Evolutionary conservation across 2,329 filamentous ascomycete genomes (phyloP).

Genomic region (Fusarium cicatricum): DNA sequence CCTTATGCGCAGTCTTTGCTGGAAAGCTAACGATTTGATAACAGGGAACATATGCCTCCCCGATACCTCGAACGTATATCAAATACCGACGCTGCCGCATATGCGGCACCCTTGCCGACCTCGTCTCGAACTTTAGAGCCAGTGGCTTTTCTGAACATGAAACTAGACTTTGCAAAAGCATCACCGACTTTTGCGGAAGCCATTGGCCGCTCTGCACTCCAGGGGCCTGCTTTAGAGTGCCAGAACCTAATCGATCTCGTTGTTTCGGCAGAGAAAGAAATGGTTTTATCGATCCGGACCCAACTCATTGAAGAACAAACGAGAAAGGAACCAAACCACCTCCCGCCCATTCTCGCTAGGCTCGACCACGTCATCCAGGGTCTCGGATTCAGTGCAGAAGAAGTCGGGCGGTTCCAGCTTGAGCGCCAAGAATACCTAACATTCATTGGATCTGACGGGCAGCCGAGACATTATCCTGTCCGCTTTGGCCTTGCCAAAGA

Average conservation of each 20-base stretch:
- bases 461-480: slow-evolving; percentile 58
- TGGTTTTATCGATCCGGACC: slow-evolving; percentile 58
- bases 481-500: slow-evolving; percentile 66
- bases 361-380: slow-evolving; percentile 63
- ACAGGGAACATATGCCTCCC: slow-evolving; percentile 55
- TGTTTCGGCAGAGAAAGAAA: slow-evolving; percentile 59
- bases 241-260: slow-evolving; percentile 65
- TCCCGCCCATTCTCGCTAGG: slow-evolving; percentile 68
- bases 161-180: slow-evolving; percentile 65
- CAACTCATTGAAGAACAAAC: slow-evolving; percentile 66
- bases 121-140: slow-evolving; percentile 57
- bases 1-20: slow-evolving; percentile 58
- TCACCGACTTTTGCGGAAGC: slow-evolving; percentile 65
- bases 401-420: slow-evolving; percentile 60
- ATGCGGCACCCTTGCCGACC: slow-evolving; percentile 54
- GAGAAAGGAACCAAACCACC: slow-evolving; percentile 67
- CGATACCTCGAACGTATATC: slow-evolving; percentile 61
- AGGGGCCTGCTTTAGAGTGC: slow-evolving; percentile 56
- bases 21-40: slow-evolving; percentile 61
- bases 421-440: slow-evolving; percentile 64
- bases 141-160: slow-evolving; percentile 65
- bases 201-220: slow-evolving; percentile 57
- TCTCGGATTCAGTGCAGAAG: slow-evolving; percentile 62
- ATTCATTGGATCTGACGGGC: slow-evolving; percentile 62
- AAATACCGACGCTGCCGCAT: slow-evolving; percentile 59